These are phyloP conservation scores for Myrica gale DNA, from an alignment of 306 rosid species.

Conservation along the genomic window DNA sequence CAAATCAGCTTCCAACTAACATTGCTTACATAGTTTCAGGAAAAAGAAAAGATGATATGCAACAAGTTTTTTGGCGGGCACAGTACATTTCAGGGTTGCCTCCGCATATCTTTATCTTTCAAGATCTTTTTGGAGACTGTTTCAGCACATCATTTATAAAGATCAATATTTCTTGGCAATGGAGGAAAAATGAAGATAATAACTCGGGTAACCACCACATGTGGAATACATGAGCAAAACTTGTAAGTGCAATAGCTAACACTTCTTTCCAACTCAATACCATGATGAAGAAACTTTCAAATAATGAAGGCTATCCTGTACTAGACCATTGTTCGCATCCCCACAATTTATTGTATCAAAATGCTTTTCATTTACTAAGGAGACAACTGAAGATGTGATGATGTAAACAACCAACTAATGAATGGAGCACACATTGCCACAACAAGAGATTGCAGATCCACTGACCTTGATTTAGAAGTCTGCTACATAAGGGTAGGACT, in stretches of 20 bases:
- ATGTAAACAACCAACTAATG: neutral
- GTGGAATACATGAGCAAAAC: neutral
- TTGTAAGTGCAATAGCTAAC: neutral
- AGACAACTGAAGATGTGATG: neutral
- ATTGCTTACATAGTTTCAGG: neutral
- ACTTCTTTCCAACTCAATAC: neutral
- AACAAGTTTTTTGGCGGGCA: neutral
- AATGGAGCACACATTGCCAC: neutral
- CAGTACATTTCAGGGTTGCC: neutral
- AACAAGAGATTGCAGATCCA: conserved; percentile 7
- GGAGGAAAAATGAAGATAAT: too few species aligned
- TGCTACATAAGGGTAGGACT: conserved; percentile 68
- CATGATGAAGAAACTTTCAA: neutral
- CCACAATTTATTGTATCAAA: neutral
- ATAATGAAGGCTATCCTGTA: neutral
- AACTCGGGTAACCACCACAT: too few species aligned
- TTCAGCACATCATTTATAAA: neutral
- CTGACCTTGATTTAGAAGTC: conserved; percentile 75
- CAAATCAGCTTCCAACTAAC: conserved; percentile 16
- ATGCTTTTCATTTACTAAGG: neutral
- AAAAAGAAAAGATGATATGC: neutral
- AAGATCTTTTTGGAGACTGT: neutral
- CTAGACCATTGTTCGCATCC: neutral
- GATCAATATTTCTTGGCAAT: neutral
- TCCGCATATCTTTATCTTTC: neutral